phyloP scores from a whole-genome alignment of 129 eudicot genomes.

The Smallanthus sonchifolius region DNA sequence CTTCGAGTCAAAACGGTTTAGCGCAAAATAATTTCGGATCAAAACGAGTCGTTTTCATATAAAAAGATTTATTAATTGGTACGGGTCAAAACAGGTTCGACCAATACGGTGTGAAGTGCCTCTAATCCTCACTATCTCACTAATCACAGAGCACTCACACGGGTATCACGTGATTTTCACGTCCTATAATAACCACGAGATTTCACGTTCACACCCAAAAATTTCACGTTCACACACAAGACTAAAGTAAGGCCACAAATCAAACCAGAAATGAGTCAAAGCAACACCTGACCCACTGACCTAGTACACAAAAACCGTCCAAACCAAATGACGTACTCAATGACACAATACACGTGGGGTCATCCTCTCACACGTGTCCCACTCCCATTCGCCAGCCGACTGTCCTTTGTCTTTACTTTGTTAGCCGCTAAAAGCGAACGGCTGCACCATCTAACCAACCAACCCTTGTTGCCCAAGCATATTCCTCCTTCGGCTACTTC shows the following conservation, averaged over 20 bases:
- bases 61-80: too few relatives aligned
- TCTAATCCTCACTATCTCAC: too few relatives aligned
- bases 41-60: too few relatives aligned
- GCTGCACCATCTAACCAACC: constrained; percentile 18
- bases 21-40: too few relatives aligned
- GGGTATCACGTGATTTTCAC: too few relatives aligned
- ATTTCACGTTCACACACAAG: too few relatives aligned
- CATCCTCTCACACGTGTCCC: constrained; percentile 19
- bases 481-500: background rate
- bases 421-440: background rate
- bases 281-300: constrained; percentile 3
- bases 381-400: background rate
- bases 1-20: too few relatives aligned
- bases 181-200: too few relatives aligned
- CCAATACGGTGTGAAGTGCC: too few relatives aligned
- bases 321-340: constrained; percentile 28
- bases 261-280: constrained; percentile 28
- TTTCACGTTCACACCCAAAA: too few relatives aligned
- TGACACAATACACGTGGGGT: constrained; percentile 37
- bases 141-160: too few relatives aligned
- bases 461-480: constrained; percentile 23
- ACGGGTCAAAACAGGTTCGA: too few relatives aligned
- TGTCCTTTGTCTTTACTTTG: background rate
- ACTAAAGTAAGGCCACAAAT: background rate
- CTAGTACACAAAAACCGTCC: background rate